Evolutionary conservation across 1,284 basidiomycete species (phyloP).

Genomic region (Cryptococcus sp.): DNA sequence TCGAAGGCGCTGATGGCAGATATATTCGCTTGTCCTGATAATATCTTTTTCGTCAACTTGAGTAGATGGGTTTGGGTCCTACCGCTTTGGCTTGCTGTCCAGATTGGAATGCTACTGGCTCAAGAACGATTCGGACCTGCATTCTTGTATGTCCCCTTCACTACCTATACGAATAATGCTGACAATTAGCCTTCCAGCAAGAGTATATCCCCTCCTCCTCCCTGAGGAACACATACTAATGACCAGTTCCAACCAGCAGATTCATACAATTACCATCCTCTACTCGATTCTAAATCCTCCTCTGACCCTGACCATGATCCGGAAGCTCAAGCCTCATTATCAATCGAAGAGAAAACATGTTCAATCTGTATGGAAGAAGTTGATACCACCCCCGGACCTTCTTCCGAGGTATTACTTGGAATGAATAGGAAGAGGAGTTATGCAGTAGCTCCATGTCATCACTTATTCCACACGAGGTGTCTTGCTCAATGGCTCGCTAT

Average conservation of each 20-base stretch:
- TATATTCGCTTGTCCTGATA: conserved; percentile 73
- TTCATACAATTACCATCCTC: conserved; percentile 77
- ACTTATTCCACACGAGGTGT: conserved; percentile 84
- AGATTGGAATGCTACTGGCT: conserved; percentile 62
- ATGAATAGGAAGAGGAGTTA: conserved; percentile 60
- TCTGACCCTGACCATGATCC: conserved; percentile 59
- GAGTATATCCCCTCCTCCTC: conserved; percentile 15
- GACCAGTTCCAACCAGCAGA: conserved; percentile 60
- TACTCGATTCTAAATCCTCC: conserved; percentile 55
- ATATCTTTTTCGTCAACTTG: conserved; percentile 69
- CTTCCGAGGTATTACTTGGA: conserved; percentile 46
- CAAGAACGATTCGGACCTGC: conserved; percentile 74
- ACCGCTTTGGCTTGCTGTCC: conserved; percentile 59
- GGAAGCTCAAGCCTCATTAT: conserved; percentile 50
- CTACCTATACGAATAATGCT: background rate
- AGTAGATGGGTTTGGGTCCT: conserved; percentile 66
- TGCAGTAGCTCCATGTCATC: conserved; percentile 81
- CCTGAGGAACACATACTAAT: background rate
- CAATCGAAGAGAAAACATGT: conserved; percentile 68
- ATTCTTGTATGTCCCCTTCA: conserved; percentile 59
- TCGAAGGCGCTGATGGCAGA: conserved; percentile 54
- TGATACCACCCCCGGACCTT: conserved; percentile 39
- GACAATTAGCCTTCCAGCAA: conserved; percentile 25
- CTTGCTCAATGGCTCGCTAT: conserved; percentile 80
- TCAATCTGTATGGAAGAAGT: conserved; percentile 89